Evolutionary conservation across 2,329 filamentous ascomycete species (phyloP), one percentile per base, ranked within the genome.

Genomic region (Penicillium sp.): DNA sequence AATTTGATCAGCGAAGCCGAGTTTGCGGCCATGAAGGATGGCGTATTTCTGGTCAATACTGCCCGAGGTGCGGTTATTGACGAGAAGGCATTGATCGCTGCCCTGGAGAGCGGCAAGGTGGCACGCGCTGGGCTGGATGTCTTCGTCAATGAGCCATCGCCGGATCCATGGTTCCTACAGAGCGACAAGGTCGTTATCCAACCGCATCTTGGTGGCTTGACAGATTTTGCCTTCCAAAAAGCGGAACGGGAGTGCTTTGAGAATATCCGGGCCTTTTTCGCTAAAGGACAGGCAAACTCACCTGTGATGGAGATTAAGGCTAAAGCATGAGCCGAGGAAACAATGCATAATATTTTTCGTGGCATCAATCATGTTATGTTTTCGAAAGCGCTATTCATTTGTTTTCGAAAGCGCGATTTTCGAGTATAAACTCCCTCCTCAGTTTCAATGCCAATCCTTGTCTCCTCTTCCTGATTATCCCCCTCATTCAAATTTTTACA

Each of bases 41-140:
- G 78, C 0, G 63, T 66, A 0, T 76, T 77, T 53, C 53, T 82
- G 4, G 66, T 82, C 48, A 82, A 81, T 58, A 81, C 79, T 0
- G 74, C 77, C 0, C 70, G 79, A 0, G 79, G 80, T 0, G 68
- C 73, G 0, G 65, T 81, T 1, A 60, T 81, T 9, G 69, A 81
- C 49, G 77, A 81, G 55, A 57, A 63, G 0, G 77, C 77, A 0
- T 61, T 82, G 6, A 75, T 77, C 6, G 57, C 60, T 1, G 79
- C 79, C 0, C 58, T 82, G 5, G 71, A 79, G 48, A 72, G 63
- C 6, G 77, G 78, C 0, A 79, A 79, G 50, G 58, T 82, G 1
- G 65, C 68, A 0, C 60, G 78, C 4, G 79, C 76, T 1, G 79
- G 79, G 0, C 57, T 82, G 35, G 80, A 82, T 57, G 79, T 81